Base-by-base conservation (phyloP, 768 basidiomycete genomes). In the Hirschioporus abietinus region DNA sequence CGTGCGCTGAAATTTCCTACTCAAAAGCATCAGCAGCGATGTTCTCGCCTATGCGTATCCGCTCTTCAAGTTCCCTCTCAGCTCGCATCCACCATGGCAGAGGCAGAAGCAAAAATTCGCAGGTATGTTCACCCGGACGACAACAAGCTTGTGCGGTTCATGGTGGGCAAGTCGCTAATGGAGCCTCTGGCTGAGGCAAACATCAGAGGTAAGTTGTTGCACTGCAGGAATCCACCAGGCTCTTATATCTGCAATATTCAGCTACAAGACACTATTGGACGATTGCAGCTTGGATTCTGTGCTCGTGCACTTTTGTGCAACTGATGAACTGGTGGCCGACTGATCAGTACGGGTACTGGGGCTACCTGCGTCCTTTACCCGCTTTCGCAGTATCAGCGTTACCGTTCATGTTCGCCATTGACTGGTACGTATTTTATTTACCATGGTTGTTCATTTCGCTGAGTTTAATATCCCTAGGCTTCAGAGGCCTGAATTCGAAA, bases 101-200 rank as follows among this genome's bases (percentile, higher is more conserved):
- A 72, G 24, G 76, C 42, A 74, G 73, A 30, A 12, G 86, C 83
- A 7, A 73, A 74, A 42, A 90, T 93, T 36, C 88, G 91, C 60
- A 74, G 77, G 0, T 86, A 82, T 71, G 68, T 73, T 26, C 24
- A 61, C 24, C 68, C 79, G 12, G 71, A 74, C 5, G 92, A 93
- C 73, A 79, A 84, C 66, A 91, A 85, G 69, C 72, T 82, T 7
- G 82, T 86, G n/a, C 83, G 79, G 63, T 92, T 91, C 75, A 79
- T 81, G 71, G 76, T 92, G 24, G 88, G 85, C 58, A 87, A 88
- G 74, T 79, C 86, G 17, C 81, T 82, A 52, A 86, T 93, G 83
- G 89, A 90, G 70, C 78, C 80, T 18, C 81, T 93, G 57, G 87
- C 88, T 4, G 78, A 80, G 10, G 92, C 91, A 23, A 93, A 93